Evolutionary conservation across 495 filamentous ascomycete genomes (phyloP), one percentile per base, ranked within the genome.

Genomic region (Hyaloscypha variabilis): DNA sequence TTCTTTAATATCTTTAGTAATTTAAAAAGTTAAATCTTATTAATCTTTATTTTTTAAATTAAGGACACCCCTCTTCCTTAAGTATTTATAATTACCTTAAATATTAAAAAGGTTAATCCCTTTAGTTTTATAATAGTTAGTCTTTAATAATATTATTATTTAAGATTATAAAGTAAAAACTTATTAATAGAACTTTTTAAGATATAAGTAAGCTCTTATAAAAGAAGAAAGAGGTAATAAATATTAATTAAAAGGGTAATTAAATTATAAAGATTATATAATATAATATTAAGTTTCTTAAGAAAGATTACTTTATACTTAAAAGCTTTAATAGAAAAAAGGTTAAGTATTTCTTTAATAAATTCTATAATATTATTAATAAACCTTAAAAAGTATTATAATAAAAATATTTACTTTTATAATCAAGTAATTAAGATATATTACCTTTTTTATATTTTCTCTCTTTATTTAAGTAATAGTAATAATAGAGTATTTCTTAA

Each of bases 21-120:
- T 17, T 13, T 26, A 60, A 60, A 60, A 60, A 28, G 34, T 69
- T 29, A 71, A 52, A 62, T 54, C 58, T 24, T 13, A 26, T 25
- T 26, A 55, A 46, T 46, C 39, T 19, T 46, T 46, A 46, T 19
- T 19, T 46, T 46, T 19, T 46, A 46, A 19, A 46, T 46, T 46
- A 19, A 19, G 39, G 39, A 46, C 39, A 19, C 19, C 39, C 39
- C 39, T 46, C 39, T 46, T 46, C 19, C 39, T 19, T 19, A 10
- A 46, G 39, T 19, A 46, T 46, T 19, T 46, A 46, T 19, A 19
- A 46, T 10, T 19, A 46, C 39, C 39, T 19, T 19, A 19, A 46
- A 19, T 46, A 46, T 46, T 19, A 46, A 19, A 19, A 8, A 46
- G 39, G 39, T 19, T 19, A 46, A 46, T 46, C 39, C 39, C 39